Base-by-base conservation (phyloP, 352 stramenopile genomes). In the Plasmopara viticola region DNA sequence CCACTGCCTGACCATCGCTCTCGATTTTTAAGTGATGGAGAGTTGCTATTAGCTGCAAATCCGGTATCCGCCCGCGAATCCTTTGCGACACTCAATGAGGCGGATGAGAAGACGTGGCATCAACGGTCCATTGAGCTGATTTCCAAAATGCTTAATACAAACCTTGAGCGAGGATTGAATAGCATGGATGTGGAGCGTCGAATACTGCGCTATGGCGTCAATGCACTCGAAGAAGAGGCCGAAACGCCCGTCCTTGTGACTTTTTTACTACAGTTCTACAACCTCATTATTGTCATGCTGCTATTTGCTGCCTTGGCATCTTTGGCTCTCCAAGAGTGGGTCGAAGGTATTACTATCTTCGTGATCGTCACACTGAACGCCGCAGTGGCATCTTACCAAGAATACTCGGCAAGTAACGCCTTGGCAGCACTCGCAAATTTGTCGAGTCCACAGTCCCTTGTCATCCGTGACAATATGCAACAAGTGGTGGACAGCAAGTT, bases 221-320 rank as follows among this genome's bases (percentile, higher is more conserved):
- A 90, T 46, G 53, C 48, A 30, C 65, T 90, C 15, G 78, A 90
- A 1, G 64, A 87, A 51, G 80, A 89, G 28, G 60, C 70, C 5
- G 70, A 61, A 14, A 73, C 78, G 7, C 78, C 78, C 0, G 45
- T 90, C n/a, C 54, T 69, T 38, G 75, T 87, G 37, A 56, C 84
- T 12, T 88, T 90, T 42, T 17, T 87, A 3, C 57, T 88, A 25
- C 80, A 90, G 48, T 88, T 90, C 60, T 88, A 86, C 70, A 90
- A 90, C 38, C 55, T 90, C 29, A 88, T 90, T 51, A 85, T 88
- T 44, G 51, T 43, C 10, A 68, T 90, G 62, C 60, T 90, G 34
- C 43, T 90, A 5, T 64, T 88, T 18, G 80, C 80, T 0, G 64
- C 75, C 0, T 33, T 86, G 29, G 73, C 74, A 4, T 83, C 74